Evolutionary conservation across 164 flowering plant species (phyloP).

Genomic region (Chimonanthus praecox): DNA sequence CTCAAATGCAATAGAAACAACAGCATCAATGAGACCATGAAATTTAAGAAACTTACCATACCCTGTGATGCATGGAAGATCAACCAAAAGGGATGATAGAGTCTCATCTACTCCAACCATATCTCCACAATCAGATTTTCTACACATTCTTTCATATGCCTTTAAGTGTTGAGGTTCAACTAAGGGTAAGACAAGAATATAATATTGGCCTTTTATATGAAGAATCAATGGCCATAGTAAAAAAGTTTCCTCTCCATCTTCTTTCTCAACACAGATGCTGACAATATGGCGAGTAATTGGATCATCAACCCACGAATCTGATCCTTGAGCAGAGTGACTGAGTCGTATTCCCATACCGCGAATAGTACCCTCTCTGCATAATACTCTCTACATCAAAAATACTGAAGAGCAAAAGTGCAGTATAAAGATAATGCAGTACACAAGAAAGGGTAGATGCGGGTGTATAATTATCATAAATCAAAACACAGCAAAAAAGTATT

Average conservation of each 20-base stretch:
- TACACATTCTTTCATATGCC: conserved; percentile 49
- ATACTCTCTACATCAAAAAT: conserved; percentile 4
- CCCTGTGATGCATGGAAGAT: conserved; percentile 99
- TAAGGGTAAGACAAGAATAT: conserved; percentile 77
- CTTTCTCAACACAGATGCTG: conserved; percentile 53
- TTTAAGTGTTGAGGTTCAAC: conserved; percentile 78
- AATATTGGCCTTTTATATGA: conserved; percentile 62
- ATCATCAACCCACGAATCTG: conserved; percentile 99
- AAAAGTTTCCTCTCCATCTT: conserved; percentile 41
- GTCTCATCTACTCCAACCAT: conserved; percentile 59
- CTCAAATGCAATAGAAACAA: neutral
- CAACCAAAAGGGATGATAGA: conserved; percentile 79
- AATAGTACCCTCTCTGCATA: conserved; percentile 74
- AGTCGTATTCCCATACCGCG: conserved; percentile 83
- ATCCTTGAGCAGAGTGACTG: conserved; percentile 64
- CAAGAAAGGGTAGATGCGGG: neutral
- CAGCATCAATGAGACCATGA: neutral
- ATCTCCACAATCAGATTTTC: conserved; percentile 80
- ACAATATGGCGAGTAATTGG: conserved; percentile 89
- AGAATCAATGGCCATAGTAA: conserved; percentile 79
- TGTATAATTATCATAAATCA: neutral
- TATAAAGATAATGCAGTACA: neutral
- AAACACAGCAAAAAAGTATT: too few species aligned
- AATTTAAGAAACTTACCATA: conserved; percentile 68
- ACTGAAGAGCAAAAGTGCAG: neutral